These are phyloP conservation scores for Picea sitchensis DNA, from an alignment of 75 land plant species.

Conservation along the genomic window DNA sequence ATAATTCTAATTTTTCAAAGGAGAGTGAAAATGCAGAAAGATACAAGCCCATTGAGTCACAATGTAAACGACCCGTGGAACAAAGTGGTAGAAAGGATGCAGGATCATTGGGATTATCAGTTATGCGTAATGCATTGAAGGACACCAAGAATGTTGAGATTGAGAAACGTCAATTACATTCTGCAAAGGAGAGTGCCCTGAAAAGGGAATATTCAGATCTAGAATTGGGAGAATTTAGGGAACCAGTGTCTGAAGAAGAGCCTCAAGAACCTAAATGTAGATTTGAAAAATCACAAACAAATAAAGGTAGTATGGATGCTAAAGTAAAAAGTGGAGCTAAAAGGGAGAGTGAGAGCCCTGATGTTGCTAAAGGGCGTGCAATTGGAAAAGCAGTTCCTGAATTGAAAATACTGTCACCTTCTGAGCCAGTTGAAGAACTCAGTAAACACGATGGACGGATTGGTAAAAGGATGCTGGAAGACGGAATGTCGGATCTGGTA, in stretches of 20 bases:
- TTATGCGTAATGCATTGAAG: conserved; percentile 9
- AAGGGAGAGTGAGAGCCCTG: conserved; percentile 19
- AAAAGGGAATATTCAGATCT: conserved; percentile 59
- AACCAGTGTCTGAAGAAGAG: conserved; percentile 38
- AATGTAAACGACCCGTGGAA: conserved; percentile 21
- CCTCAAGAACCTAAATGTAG: conserved; percentile 15
- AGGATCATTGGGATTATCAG: conserved; percentile 6
- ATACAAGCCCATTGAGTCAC: conserved; percentile 17
- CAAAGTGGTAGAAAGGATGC: conserved; percentile 18
- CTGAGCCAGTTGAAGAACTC: conserved; percentile 5
- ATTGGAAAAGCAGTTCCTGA: conserved; percentile 21
- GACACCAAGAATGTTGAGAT: conserved; percentile 19
- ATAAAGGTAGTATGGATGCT: conserved; percentile 28
- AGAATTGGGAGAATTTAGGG: conserved; percentile 74
- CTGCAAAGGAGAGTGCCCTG: conserved; percentile 24
- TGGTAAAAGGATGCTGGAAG: conserved; percentile 20
- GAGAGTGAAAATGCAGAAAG: conserved; percentile 23
- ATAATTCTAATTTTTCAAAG: conserved; percentile 15
- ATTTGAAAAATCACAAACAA: conserved; percentile 22
- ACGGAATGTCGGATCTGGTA: conserved; percentile 17
- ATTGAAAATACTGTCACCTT: conserved; percentile 21
- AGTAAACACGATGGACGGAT: conserved; percentile 17
- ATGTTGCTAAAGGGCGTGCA: conserved; percentile 23
- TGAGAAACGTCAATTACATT: conserved; percentile 18
- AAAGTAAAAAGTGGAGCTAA: conserved; percentile 18